Evolutionary conservation across 495 filamentous ascomycete species (phyloP), one percentile per base, ranked within the genome.

Genomic region (Penicillium samsonianum): DNA sequence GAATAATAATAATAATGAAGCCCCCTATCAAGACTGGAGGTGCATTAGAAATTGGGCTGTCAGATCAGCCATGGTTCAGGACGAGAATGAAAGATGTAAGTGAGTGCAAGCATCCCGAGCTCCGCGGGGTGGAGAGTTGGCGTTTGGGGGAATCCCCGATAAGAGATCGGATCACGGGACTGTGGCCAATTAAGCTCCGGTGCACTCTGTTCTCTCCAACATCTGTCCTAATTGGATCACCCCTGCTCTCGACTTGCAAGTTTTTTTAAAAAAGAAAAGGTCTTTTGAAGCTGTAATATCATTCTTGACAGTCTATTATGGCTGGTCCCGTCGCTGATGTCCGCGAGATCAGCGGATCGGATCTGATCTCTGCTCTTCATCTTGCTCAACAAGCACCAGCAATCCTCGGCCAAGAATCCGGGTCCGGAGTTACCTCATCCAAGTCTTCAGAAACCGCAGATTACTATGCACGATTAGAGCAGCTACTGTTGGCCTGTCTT

Each of bases 401-500:
- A 25, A 79, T 94, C 58, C 82, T 96, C 47, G 73, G 75, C 50
- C 77, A 69, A 43, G 73, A 77, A 31, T 71, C 80, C 28, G 70
- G 75, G 16, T 70, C 77, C 4, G 76, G 75, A 65, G 78, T 80
- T 42, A 68, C 79, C n/a, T 61, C 79, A 23, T 46, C 62, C 8
- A 51, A 54, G n/a, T 57, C 62, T 17, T 19, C 55, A 31, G 91
- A 96, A 64, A 84, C 86, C 1, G 80, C 87, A 40, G 90, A 93
- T 57, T 76, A 86, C 67, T 98, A 92, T 89, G 78, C 80, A 4
- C 79, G 74, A n/a, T 87, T 91, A 66, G 94, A 98, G 71, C 90
- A 93, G 67, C 82, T 96, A 25, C 72, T 97, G 52, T 74, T 93
- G 17, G 85, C 92, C 9, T 94, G 88, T 66, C 79, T 98, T n/a